phyloP scores from a whole-genome alignment of 176 grass and related monocot species.

The Avena atlantica region DNA sequence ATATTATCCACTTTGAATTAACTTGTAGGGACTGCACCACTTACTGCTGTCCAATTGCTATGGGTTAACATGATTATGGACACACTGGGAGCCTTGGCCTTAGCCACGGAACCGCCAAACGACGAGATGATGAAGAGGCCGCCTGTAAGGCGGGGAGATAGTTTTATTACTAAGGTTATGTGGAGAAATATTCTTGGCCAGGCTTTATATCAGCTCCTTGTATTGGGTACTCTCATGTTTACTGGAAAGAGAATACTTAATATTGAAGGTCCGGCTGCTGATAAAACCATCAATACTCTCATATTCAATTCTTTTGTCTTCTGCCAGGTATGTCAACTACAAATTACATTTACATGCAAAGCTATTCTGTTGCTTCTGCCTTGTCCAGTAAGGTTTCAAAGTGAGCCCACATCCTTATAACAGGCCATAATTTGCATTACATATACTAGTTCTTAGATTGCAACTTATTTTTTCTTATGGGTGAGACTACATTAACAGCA shows the following conservation, averaged over 20 bases:
- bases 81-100: conserved; percentile 87
- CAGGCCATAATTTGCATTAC: background rate
- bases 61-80: conserved; percentile 99
- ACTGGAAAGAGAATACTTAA: conserved; percentile 67
- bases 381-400: conserved; percentile 11
- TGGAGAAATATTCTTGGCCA: conserved; percentile 98
- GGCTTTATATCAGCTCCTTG: conserved; percentile 78
- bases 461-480: background rate
- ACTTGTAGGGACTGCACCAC: conserved; percentile 70
- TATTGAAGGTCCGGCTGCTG: conserved; percentile 54
- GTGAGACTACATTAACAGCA: background rate
- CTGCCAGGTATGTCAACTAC: conserved; percentile 68
- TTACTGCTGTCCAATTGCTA: conserved; percentile 93
- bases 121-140: conserved; percentile 75
- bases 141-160: conserved; percentile 64
- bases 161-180: conserved; percentile 79
- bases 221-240: conserved; percentile 74
- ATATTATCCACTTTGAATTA: conserved; percentile 6
- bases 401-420: background rate
- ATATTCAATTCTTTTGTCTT: conserved; percentile 95
- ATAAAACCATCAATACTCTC: conserved; percentile 79
- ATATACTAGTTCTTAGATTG: background rate
- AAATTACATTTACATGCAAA: conserved; percentile 6
- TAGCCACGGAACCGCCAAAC: conserved; percentile 83
- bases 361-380: background rate